Base-by-base conservation (phyloP, 1,284 basidiomycete species). In the Pholiota adiposa region DNA sequence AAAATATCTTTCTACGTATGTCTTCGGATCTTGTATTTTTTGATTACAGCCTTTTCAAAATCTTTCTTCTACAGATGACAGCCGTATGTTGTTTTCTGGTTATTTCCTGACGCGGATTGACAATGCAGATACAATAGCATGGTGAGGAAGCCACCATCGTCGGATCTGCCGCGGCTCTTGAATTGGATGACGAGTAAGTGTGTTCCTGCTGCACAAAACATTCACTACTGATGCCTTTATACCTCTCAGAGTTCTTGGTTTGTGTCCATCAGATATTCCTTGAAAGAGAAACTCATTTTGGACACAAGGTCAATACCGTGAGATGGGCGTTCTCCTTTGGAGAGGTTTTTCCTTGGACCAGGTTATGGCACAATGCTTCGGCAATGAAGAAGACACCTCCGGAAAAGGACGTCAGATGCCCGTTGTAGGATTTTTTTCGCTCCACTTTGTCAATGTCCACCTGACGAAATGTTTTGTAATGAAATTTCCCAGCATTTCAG, bases 81-180 rank as follows among this genome's bases (percentile, higher is more conserved):
- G 80, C 89, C 41, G 90, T 89, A 74, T 76, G 85, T 73, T 53
- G 49, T 48, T 50, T 21, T 52, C 29, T 23, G 19, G 51, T 34
- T 44, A 25, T 41, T 14, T 18, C 23, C 25, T 25, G 9, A 40
- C 19, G 48, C 60, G 48, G 29, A 52, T 33, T 36, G 23, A 53
- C 63, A 53, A 63, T 56, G 67, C 40, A 64, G 27, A 36, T 36
- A 53, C 40, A 38, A 41, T 75, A 94, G 88, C 79, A 95, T 71
- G 95, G 95, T 23, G 95, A 97, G 75, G 95, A 97, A 80, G 95
- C 93, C 3, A 90, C 94, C 0, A 88, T 97, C 41, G 87, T 97
- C 23, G 96, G 95, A 6, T 90, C 92, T 46, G 94, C 95, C 0
- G 94, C 95, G 12, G 96, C 89, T 1, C 83, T 97, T 65, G 86